Evolutionary conservation across 2,329 filamentous ascomycete genomes (phyloP).

Genomic region (Fusarium tjaetaba): DNA sequence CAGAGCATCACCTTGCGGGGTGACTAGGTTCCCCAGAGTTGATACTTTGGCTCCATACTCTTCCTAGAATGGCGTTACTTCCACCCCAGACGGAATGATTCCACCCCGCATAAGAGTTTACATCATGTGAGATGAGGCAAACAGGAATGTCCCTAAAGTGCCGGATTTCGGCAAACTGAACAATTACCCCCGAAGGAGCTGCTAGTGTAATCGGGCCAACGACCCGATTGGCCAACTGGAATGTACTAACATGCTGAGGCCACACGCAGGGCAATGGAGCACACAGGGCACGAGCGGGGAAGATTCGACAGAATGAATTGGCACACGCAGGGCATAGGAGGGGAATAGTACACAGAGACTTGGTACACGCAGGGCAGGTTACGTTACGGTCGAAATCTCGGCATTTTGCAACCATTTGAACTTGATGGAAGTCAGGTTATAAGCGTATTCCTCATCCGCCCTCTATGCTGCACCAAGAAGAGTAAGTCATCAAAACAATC

Average conservation of each 20-base stretch:
- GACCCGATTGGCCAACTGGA: not conserved
- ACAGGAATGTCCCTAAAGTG: not conserved
- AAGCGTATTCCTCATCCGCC: not conserved
- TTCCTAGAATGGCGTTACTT: not conserved
- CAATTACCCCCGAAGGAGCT: not conserved
- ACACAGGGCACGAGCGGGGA: slow-evolving; percentile 3
- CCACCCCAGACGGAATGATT: not conserved
- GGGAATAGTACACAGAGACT: not conserved
- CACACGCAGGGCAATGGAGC: slow-evolving; percentile 11
- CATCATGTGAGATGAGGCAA: slow-evolving; percentile 1
- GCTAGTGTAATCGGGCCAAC: not conserved
- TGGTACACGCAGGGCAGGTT: not conserved
- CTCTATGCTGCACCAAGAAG: not conserved
- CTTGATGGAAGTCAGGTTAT: not conserved
- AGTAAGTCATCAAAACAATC: too few species aligned
- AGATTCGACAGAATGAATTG: not conserved
- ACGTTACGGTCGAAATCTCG: not conserved
- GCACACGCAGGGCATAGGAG: slow-evolving; percentile 20
- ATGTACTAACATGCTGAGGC: not conserved
- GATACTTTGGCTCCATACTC: not conserved
- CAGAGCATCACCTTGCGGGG: slow-evolving; percentile 5
- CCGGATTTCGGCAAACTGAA: not conserved
- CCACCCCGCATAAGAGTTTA: not conserved
- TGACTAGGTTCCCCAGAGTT: not conserved
- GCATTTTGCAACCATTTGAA: too few species aligned